Base-by-base conservation (phyloP, 495 filamentous ascomycete genomes). In the Neurospora terricola region DNA sequence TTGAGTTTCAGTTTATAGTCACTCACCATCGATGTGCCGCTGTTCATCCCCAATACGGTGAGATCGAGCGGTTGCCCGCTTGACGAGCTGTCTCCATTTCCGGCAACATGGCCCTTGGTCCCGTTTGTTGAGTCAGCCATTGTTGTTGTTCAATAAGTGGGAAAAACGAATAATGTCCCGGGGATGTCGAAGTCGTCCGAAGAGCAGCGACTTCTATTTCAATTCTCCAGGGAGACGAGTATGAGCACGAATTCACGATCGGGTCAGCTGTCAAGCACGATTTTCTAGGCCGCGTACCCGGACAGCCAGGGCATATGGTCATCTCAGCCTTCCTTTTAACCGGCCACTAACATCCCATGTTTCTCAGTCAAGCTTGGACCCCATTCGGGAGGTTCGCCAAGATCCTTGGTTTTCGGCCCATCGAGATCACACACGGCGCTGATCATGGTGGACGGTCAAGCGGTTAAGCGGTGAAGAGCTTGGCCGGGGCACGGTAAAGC, bases 41-140 rank as follows among this genome's bases (percentile, higher is more conserved):
- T 83, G 76, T 88, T 89, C 75, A 88, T 72, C 1, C 86, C 87
- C 16, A 88, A 80, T 48, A 87, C 86, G 5, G 80, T 85, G 59
- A 88, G 75, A 71, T 86, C 82, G 54, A 84, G 77, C 34, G 78
- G 71, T 38, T 43, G 72, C 30, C 66, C 48, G 54, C 8, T 48
- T n/a, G n/a, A n/a, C n/a, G n/a, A n/a, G n/a, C n/a, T n/a, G n/a
- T n/a, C n/a, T n/a, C n/a, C n/a, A n/a, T n/a, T n/a, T n/a, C 21
- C 36, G 40, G 68, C 73, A 42, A 38, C 68, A 21, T 62, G 37
- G 54, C 34, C 74, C 42, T 71, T 74, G 11, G 10, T 11, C 23
- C 48, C n/a, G 21, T 59, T 59, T 59, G 54, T 62, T 11, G 11
- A 59, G 48, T 14, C 43, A 21, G 45, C 21, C 10, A 23, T 62